phyloP scores from a whole-genome alignment of 139 green algal species.

The Micractinium conductrix region DNA sequence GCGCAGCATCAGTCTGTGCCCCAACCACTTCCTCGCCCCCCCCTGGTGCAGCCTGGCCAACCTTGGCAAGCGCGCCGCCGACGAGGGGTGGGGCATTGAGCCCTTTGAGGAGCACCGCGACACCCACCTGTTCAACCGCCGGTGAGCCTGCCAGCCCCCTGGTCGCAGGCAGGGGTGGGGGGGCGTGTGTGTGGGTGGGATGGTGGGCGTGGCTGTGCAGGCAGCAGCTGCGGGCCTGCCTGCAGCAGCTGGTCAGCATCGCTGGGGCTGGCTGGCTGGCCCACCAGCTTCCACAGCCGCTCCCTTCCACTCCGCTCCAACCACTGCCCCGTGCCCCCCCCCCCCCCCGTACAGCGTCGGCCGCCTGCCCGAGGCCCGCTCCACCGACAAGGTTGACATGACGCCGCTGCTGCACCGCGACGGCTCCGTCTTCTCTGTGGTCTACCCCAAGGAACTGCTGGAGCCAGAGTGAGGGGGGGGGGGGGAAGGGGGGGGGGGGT shows the following conservation, averaged over 20 bases:
- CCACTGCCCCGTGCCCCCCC: not conserved
- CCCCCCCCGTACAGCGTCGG: conserved; percentile 61
- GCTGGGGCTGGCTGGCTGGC: not conserved
- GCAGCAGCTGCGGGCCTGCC: not conserved
- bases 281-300: not conserved
- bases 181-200: not conserved
- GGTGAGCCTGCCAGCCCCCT: not conserved
- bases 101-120: conserved; percentile 90
- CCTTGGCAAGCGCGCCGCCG: conserved; percentile 72
- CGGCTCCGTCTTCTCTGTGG: conserved; percentile 74
- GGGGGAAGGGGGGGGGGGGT: too few species aligned
- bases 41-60: conserved; percentile 66
- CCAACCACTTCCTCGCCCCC: not conserved
- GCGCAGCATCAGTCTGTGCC: too few species aligned
- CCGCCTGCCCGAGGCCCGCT: conserved; percentile 79
- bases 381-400: conserved; percentile 87
- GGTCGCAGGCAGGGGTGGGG: not conserved
- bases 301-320: not conserved
- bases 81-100: conserved; percentile 70
- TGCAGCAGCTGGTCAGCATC: not conserved
- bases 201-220: not conserved
- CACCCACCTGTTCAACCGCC: conserved; percentile 86
- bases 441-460: conserved; percentile 59
- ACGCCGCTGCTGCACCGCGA: conserved; percentile 89
- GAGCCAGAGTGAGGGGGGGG: conserved; percentile 35